Evolutionary conservation across 2,329 filamentous ascomycete species (phyloP), one percentile per base, ranked within the genome.

Genomic region (Diaporthe sp.): DNA sequence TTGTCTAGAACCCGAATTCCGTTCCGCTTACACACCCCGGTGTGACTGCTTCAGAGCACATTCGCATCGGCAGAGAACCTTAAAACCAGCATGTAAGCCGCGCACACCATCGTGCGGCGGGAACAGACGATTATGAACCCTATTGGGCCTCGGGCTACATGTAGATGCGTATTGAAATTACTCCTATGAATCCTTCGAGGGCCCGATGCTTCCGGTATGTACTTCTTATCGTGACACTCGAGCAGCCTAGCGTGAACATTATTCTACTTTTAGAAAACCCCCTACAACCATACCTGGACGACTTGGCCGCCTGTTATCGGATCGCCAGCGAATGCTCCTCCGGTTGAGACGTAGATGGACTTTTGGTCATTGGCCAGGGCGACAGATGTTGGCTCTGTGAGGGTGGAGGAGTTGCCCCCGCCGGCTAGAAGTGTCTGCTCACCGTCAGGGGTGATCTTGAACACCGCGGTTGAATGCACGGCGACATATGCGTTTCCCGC

Each of bases 241-340:
- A 17, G 5, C 22, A 35, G 13, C 9, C 12, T 15, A 60, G 33
- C 57, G 57, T 6, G 12, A n/a, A 8, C 33, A 60, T 25, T 6
- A n/a, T 8, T 25, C 4, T 38, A n/a, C 22, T 28, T 28, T 60
- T 25, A 2, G 6, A 25, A 15, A 22, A 60, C 3, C 17, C 33
- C 54, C 55, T 60, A 60, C n/a, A 60, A 40, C 57, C 57, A 60
- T 13, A 38, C 33, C 35, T 60, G 57, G 33, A 60, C 57, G 7
- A 60, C 12, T 35, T 60, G 55, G 4, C 55, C 55, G 10, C 55
- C 55, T 7, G 33, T 58, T 58, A 12, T 58, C 22, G 55, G 55
- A 28, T 58, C 22, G 1, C 33, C 33, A 15, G 33, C 33, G 13
- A 58, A 58, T 12, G 33, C 55, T 13, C 55, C 55, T 19, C 55